Conservation (phyloP, 306 rosid genomes). For the Citrullus mucosospermus region DNA sequence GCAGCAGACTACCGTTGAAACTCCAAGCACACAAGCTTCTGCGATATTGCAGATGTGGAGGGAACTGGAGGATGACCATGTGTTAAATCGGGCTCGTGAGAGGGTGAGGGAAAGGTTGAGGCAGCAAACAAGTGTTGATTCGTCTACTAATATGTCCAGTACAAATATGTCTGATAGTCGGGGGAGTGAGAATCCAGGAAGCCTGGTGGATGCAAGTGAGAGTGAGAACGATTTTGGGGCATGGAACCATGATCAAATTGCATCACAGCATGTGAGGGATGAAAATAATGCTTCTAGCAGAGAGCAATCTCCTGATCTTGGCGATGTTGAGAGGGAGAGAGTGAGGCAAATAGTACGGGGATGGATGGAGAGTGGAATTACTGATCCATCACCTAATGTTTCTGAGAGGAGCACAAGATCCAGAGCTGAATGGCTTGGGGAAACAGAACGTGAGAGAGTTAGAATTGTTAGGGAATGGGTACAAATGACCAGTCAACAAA, state of each 20-base stretch:
- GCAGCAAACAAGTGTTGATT: slow-evolving; percentile 60
- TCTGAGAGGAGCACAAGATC: slow-evolving; percentile 55
- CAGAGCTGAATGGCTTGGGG: slow-evolving; percentile 98
- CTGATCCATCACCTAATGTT: slow-evolving; percentile 66
- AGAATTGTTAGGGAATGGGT: slow-evolving; percentile 98
- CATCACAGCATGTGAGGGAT: slow-evolving; percentile 37
- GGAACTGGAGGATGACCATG: slow-evolving; percentile 94
- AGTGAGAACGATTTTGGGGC: slow-evolving; percentile 86
- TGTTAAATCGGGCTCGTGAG: slow-evolving; percentile 70
- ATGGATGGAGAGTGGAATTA: slow-evolving; percentile 98
- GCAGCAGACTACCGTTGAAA: slow-evolving; percentile 76
- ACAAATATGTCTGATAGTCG: slow-evolving; percentile 55
- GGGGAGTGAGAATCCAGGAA: slow-evolving; percentile 77
- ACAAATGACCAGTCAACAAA: slow-evolving; percentile 92
- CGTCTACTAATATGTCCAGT: slow-evolving; percentile 58
- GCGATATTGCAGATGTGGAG: slow-evolving; percentile 96
- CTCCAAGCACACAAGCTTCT: slow-evolving; percentile 88
- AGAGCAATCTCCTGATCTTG: slow-evolving; percentile 99
- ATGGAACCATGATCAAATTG: slow-evolving; percentile 75
- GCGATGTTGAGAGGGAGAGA: slow-evolving; percentile 98
- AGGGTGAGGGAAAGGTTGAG: slow-evolving; percentile 85
- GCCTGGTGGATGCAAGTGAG: slow-evolving; percentile 85
- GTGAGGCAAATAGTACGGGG: slow-evolving; percentile 95
- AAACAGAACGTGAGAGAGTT: slow-evolving; percentile 99
- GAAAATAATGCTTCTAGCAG: slow-evolving; percentile 64